Evolutionary conservation across 441 rosid species (phyloP), one percentile per base, ranked within the genome.

Genomic region (Erysimum cheiri): DNA sequence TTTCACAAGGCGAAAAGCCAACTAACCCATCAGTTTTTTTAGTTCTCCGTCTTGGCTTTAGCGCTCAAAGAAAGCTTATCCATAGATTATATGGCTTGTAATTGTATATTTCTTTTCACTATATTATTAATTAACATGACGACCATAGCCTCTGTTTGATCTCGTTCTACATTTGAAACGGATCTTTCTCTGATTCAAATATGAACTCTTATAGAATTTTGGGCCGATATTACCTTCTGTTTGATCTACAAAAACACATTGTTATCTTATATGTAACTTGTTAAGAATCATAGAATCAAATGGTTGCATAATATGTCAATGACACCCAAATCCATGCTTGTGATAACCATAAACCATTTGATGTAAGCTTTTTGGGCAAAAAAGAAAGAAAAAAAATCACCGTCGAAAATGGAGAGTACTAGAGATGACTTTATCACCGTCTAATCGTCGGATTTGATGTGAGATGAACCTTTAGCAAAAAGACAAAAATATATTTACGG

Each of bases 391-490:
- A 10, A 8, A 15, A 8, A 54, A 1, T 9, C 17, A 36, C 46
- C 44, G 17, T 57, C 6, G 12, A 37, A 57, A 57, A 39, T 22
- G 19, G 63, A 58, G 32, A 39, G 17, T 19, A 58, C 47, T 58
- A 37, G 63, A 58, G 63, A 43, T 1, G 4, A 48, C 68, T 48
- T 64, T 36, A 9, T 37, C 22, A 36, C 37, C 29, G 71, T 22
- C 33, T 62, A 35, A 60, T 47, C 41, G 43, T 49, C 9, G 46
- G 63, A 48, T 43, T 10, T 14, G 68, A 62, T 12, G 4, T 12
- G 37, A 56, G 10, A 53, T 10, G 58, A 54, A 72, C 52, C 71
- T 64, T 36, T 37, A 0, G 61, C 67, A 58, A 49, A 50, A 58
- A 58, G 61, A 66, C 67, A 65, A 37, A 40, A 54, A 6, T 4